Conservation (phyloP, 148 eudicot genomes). For the Rhododendron griersonianum region DNA sequence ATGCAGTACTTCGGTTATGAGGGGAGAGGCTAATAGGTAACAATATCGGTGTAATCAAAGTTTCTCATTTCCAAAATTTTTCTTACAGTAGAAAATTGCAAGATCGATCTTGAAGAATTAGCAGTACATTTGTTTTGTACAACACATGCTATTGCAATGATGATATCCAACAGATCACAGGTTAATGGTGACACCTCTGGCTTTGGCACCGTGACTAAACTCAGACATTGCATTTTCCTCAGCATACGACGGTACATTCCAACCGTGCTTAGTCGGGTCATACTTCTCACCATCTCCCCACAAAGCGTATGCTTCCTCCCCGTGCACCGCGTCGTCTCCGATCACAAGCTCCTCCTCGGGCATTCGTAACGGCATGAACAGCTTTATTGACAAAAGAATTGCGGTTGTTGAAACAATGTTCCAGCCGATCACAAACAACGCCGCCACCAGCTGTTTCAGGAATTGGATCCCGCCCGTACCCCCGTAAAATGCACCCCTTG, state of each 20-base stretch:
- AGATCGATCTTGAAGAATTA: not conserved
- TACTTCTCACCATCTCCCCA: slow-evolving; percentile 38
- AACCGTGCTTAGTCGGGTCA: slow-evolving; percentile 24
- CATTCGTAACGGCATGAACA: slow-evolving; percentile 30
- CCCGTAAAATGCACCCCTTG: slow-evolving; percentile 39
- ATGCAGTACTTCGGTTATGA: no score
- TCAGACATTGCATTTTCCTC: not conserved
- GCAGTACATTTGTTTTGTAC: not conserved
- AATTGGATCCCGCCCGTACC: slow-evolving; percentile 23
- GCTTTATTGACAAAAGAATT: slow-evolving; percentile 20
- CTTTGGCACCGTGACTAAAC: slow-evolving; percentile 17
- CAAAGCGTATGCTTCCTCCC: slow-evolving; percentile 42
- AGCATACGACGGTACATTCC: slow-evolving; percentile 1
- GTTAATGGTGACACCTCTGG: slow-evolving; percentile 30
- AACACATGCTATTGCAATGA: not conserved
- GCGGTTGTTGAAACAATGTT: slow-evolving; percentile 25
- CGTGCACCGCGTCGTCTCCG: slow-evolving; percentile 41
- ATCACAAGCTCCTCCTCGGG: slow-evolving; percentile 32
- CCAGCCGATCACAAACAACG: slow-evolving; percentile 32
- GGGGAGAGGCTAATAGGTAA: not conserved
- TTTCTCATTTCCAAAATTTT: not conserved
- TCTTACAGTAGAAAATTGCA: not conserved
- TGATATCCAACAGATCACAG: not conserved
- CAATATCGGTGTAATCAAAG: not conserved
- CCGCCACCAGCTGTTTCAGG: slow-evolving; percentile 32